A percentile compares a stretch with the other conserved stretches of the same genome.
phyloP scores from a whole-genome alignment of 495 filamentous ascomycete genomes.

The Antarctomyces pellizariae region DNA sequence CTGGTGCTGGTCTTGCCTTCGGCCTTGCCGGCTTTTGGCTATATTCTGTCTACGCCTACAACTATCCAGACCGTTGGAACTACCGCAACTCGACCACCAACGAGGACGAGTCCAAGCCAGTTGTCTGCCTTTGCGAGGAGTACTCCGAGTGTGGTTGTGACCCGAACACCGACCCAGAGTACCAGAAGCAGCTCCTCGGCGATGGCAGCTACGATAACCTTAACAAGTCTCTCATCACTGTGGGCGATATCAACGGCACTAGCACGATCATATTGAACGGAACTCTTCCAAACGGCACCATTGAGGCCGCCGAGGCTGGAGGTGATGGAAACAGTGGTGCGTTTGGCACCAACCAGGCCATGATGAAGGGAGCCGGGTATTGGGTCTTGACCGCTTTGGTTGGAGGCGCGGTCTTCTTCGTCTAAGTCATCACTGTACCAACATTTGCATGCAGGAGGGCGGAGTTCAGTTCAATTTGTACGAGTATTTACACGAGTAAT shows the following conservation, averaged over 20 bases:
- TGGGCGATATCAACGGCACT: slow-evolving; percentile 51
- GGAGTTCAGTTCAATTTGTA: no score
- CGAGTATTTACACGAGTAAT: no score
- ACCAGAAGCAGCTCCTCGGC: slow-evolving; percentile 33
- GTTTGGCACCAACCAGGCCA: slow-evolving; percentile 11
- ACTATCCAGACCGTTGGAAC: slow-evolving; percentile 32
- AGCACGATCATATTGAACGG: slow-evolving; percentile 63
- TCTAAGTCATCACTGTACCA: no score
- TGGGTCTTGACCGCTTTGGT: slow-evolving; percentile 36
- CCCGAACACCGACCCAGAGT: slow-evolving; percentile 32
- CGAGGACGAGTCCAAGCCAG: slow-evolving; percentile 44
- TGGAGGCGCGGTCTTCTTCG: slow-evolving; percentile 21
- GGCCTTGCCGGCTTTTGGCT: slow-evolving; percentile 34
- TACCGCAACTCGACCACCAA: slow-evolving; percentile 32
- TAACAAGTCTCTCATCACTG: slow-evolving; percentile 37
- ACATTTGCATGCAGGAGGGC: no score
- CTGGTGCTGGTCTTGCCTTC: slow-evolving; percentile 16
- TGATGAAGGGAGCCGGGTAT: slow-evolving; percentile 30
- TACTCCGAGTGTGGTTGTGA: slow-evolving; percentile 65
- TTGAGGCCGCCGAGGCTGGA: slow-evolving; percentile 38
- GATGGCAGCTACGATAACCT: slow-evolving; percentile 32
- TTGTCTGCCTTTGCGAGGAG: slow-evolving; percentile 51
- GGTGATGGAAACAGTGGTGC: slow-evolving; percentile 19
- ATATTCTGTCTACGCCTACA: slow-evolving; percentile 48
- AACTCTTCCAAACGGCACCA: slow-evolving; percentile 65